Conservation (phyloP, 768 basidiomycete genomes). For the Leccinum longicurvipes region DNA sequence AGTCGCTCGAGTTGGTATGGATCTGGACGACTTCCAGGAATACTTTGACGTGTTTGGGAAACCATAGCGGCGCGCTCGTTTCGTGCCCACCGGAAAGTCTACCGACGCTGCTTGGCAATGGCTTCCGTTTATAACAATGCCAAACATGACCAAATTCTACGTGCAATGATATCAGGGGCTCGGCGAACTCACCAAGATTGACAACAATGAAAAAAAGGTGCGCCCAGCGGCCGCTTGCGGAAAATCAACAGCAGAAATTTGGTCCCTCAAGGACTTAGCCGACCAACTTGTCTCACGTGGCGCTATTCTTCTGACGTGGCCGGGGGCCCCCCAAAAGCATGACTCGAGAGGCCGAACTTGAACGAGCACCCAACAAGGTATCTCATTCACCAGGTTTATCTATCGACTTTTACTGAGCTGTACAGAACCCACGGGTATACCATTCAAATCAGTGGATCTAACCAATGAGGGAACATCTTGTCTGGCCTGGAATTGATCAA, state of each 20-base stretch:
- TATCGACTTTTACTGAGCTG: constrained; percentile 93
- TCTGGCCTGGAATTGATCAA: constrained; percentile 90
- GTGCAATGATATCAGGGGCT: no score
- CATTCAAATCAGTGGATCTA: constrained; percentile 92
- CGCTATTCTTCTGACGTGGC: no score
- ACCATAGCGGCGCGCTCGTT: constrained; percentile 11
- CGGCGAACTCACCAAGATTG: no score
- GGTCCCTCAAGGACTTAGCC: no score
- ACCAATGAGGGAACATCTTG: constrained; percentile 98
- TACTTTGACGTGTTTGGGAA: constrained; percentile 14
- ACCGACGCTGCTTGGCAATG: constrained; percentile 20
- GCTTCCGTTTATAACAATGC: constrained; percentile 23
- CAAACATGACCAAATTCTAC: constrained; percentile 14
- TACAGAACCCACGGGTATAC: constrained; percentile 62
- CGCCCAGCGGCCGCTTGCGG: no score
- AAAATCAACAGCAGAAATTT: no score
- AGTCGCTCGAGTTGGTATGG: constrained; percentile 69
- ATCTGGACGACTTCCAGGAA: constrained; percentile 34
- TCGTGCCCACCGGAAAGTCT: background rate
- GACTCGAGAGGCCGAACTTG: no score
- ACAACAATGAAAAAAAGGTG: no score
- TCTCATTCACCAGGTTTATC: constrained; percentile 98
- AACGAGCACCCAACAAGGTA: constrained; percentile 72
- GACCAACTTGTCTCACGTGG: no score
- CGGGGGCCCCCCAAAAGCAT: no score